Evolutionary conservation across 176 grass and related monocot genomes (phyloP).

Genomic region (Avena atlantica): DNA sequence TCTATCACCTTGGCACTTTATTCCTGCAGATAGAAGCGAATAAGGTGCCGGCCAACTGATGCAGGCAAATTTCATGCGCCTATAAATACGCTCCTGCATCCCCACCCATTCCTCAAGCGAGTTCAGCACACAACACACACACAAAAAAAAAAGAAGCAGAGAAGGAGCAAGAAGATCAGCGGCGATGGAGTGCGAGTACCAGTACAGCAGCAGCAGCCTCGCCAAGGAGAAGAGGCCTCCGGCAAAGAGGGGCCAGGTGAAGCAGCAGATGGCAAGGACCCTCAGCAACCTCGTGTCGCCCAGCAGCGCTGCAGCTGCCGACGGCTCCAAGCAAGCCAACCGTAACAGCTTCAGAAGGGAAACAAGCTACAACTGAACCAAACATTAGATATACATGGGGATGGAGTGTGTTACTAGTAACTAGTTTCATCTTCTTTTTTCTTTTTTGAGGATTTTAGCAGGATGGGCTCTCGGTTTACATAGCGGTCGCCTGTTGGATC

Average conservation of each 20-base stretch:
- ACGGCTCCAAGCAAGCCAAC: neutral
- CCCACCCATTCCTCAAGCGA: neutral
- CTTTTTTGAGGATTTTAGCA: neutral
- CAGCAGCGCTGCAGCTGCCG: neutral
- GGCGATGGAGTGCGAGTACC: slow-evolving; percentile 37
- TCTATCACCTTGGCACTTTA: neutral
- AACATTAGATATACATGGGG: too few relatives aligned
- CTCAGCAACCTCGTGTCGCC: slow-evolving; percentile 38
- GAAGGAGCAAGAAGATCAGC: neutral
- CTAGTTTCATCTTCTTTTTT: too few relatives aligned
- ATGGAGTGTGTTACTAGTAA: too few relatives aligned
- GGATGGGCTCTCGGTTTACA: neutral
- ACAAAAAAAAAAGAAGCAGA: neutral
- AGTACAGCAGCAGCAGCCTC: neutral
- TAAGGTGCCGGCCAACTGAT: neutral
- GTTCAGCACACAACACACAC: neutral
- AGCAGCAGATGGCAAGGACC: slow-evolving; percentile 39
- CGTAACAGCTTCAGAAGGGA: slow-evolving; percentile 34
- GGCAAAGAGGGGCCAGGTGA: slow-evolving; percentile 44
- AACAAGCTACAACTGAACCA: slow-evolving; percentile 32
- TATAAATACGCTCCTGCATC: slow-evolving; percentile 34
- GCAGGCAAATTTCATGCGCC: neutral
- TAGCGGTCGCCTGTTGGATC: neutral
- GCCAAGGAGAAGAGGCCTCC: slow-evolving; percentile 54
- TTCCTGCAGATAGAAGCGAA: slow-evolving; percentile 3